Percentiles rank a stretch among this genome's conserved stretches.
Evolutionary conservation across 1,284 basidiomycete species (phyloP).

Genomic region (Stygiomarasmius scandens): DNA sequence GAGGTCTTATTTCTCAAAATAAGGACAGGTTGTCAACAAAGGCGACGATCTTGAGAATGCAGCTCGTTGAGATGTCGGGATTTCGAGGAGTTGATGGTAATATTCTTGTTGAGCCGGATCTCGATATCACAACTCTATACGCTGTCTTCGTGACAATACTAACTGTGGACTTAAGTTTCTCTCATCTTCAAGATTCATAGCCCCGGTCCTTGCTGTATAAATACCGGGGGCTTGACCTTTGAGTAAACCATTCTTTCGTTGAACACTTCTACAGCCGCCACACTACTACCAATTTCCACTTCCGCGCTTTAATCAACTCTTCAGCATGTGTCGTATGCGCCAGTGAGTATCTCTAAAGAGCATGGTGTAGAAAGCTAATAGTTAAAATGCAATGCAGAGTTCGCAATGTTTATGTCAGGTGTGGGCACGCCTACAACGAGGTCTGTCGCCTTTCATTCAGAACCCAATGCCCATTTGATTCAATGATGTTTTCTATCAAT

Average conservation of each 20-base stretch:
- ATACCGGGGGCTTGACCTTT: neutral
- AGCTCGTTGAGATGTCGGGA: too few species aligned
- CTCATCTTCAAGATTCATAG: neutral
- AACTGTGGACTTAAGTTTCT: neutral
- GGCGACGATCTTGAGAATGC: too few species aligned
- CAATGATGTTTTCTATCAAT: neutral
- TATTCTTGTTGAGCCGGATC: too few species aligned
- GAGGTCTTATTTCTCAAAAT: too few species aligned
- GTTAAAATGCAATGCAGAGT: slow-evolving; percentile 31
- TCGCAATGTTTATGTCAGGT: slow-evolving; percentile 43
- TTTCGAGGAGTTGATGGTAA: too few species aligned
- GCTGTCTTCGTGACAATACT: too few species aligned
- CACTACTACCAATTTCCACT: neutral
- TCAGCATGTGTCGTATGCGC: slow-evolving; percentile 38
- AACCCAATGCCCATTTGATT: neutral
- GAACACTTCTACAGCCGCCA: neutral
- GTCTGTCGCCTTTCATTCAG: neutral
- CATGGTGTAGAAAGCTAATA: neutral
- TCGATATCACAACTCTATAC: too few species aligned
- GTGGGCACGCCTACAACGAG: slow-evolving; percentile 40
- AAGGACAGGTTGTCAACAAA: too few species aligned
- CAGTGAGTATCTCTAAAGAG: slow-evolving; percentile 32
- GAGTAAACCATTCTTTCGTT: neutral
- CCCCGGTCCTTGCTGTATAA: too few species aligned
- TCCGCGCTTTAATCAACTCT: neutral